These are phyloP conservation scores for Solanum rostratum DNA, from an alignment of 257 asterid genomes.

Conservation along the genomic window DNA sequence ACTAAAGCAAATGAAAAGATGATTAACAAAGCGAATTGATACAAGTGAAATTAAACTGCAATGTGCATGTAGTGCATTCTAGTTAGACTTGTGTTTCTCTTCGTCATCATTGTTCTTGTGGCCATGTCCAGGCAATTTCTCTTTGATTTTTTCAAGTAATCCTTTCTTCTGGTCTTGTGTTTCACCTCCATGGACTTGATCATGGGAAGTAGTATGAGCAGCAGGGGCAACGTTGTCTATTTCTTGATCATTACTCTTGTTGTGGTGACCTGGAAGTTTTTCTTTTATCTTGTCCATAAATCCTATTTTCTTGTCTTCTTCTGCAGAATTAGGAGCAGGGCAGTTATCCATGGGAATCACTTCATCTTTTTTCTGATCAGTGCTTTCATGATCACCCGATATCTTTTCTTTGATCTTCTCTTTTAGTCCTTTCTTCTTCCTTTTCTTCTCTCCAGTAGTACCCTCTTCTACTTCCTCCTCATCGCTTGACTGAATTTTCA, in stretches of 20 bases:
- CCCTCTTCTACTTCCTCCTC: conserved; percentile 40
- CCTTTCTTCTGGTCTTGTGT: conserved; percentile 26
- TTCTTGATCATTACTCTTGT: conserved; percentile 5
- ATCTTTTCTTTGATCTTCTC: conserved; percentile 24
- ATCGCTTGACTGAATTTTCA: conserved; percentile 27
- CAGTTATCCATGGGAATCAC: background rate
- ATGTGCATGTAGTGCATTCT: background rate
- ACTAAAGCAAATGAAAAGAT: background rate
- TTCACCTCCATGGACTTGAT: conserved; percentile 16
- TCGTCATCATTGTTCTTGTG: conserved; percentile 11
- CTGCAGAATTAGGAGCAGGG: background rate
- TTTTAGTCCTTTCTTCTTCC: conserved; percentile 29
- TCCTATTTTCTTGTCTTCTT: conserved; percentile 22
- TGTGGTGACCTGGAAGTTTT: conserved; percentile 33
- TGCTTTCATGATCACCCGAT: conserved; percentile 2
- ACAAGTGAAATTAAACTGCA: background rate
- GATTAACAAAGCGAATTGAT: background rate
- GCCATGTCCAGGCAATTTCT: conserved; percentile 27
- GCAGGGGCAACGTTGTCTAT: background rate
- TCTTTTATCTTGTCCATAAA: conserved; percentile 35
- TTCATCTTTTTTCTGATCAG: background rate
- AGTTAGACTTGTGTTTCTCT: conserved; percentile 4
- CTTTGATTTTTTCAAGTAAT: conserved; percentile 31
- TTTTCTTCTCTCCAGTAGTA: conserved; percentile 20
- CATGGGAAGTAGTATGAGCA: background rate